Conservation (phyloP, 2,329 filamentous ascomycete genomes). For the Thelonectria olida region DNA sequence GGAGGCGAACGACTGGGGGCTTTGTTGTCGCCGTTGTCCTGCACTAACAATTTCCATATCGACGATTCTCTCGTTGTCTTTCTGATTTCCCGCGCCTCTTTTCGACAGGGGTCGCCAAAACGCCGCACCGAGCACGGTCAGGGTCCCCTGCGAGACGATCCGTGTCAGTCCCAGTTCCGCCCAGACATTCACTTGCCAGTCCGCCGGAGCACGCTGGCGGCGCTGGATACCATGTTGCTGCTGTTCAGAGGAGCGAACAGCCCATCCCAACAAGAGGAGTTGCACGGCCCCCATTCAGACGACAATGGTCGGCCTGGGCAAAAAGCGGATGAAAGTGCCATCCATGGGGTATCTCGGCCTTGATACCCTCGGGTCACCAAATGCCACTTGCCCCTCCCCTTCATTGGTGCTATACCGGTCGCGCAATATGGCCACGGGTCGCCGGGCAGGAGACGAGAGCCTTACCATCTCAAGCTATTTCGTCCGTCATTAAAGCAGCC, state of each 20-base stretch:
- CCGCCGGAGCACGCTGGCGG: slow-evolving; percentile 3
- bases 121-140: slow-evolving; percentile 1
- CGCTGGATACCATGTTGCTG: slow-evolving; percentile 1
- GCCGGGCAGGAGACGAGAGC: slow-evolving; percentile 1
- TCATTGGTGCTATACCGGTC: slow-evolving; percentile 8
- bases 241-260: slow-evolving; percentile 2
- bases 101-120: slow-evolving; percentile 13
- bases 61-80: slow-evolving; percentile 20
- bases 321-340: background rate
- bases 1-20: slow-evolving; percentile 21
- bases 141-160: slow-evolving; percentile 13
- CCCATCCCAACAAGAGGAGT: slow-evolving; percentile 13
- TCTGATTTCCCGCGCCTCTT: slow-evolving; percentile 17
- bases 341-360: slow-evolving; percentile 1
- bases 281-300: background rate
- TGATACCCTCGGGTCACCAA: background rate
- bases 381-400: slow-evolving; percentile 10
- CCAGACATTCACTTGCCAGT: slow-evolving; percentile 4
- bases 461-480: slow-evolving; percentile 24
- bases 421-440: slow-evolving; percentile 11
- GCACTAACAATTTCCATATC: slow-evolving; percentile 40
- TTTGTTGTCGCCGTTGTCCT: slow-evolving; percentile 19
- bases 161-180: slow-evolving; percentile 9
- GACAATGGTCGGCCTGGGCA: background rate
- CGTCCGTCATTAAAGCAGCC: slow-evolving; percentile 15